phyloP scores from a whole-genome alignment of 441 rosid genomes.

The Pelargonium australe region DNA sequence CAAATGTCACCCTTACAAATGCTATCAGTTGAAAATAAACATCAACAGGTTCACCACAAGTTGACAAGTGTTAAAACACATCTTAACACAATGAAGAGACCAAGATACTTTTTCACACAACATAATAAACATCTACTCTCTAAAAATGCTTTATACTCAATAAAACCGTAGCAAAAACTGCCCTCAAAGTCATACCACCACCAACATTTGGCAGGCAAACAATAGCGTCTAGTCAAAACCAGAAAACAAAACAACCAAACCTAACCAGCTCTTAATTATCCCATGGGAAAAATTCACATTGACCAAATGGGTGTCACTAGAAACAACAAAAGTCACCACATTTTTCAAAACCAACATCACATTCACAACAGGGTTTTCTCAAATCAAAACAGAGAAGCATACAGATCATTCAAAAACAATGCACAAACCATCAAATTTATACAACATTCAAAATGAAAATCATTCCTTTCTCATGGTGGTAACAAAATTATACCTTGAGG shows the following conservation, averaged over 20 bases:
- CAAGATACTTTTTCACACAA: not conserved
- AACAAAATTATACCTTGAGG: constrained; percentile 50
- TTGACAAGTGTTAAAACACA: not conserved
- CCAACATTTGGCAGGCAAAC: not conserved
- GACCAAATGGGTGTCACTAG: not conserved
- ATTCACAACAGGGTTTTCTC: not conserved
- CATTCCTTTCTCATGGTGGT: too few relatives aligned
- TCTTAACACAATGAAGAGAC: not conserved
- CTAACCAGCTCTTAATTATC: not conserved
- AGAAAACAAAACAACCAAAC: not conserved
- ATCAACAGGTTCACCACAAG: not conserved
- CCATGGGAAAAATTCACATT: not conserved
- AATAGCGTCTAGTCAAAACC: not conserved
- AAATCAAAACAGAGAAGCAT: not conserved
- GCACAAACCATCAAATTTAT: not conserved
- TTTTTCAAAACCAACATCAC: not conserved
- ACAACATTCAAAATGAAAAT: too few relatives aligned
- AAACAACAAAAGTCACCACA: not conserved
- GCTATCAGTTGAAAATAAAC: not conserved
- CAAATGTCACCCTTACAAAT: not conserved
- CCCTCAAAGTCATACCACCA: not conserved
- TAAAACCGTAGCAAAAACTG: not conserved
- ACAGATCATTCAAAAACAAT: not conserved
- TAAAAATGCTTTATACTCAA: not conserved
- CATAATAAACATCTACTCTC: not conserved